A percentile compares a stretch with the other conserved stretches of the same genome.
Conservation (phyloP, 345 rosid genomes). For the Gossypium turneri region DNA sequence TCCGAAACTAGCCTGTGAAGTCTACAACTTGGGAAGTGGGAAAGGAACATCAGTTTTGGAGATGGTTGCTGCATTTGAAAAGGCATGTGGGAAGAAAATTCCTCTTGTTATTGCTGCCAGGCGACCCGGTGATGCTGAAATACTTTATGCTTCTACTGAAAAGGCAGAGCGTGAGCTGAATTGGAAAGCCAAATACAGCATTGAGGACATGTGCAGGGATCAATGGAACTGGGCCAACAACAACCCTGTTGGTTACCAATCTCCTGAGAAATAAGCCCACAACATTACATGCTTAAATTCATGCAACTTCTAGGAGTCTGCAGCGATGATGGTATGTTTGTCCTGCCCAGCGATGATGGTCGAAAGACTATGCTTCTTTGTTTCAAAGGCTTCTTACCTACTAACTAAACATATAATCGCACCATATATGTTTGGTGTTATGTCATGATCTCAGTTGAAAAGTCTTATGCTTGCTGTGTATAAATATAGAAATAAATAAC, state of each 20-base stretch:
- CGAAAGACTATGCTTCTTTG: no score
- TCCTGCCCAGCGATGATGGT: no score
- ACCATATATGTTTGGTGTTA: no score
- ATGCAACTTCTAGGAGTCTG: no score
- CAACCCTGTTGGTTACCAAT: constrained; percentile 78
- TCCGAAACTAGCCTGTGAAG: constrained; percentile 74
- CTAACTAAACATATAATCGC: no score
- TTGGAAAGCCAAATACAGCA: constrained; percentile 79
- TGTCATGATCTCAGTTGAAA: no score
- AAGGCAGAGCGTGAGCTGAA: constrained; percentile 73
- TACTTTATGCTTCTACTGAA: constrained; percentile 77
- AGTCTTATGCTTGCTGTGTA: no score
- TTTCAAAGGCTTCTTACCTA: no score
- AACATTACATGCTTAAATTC: no score
- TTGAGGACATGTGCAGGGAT: constrained; percentile 91
- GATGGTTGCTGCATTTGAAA: constrained; percentile 88
- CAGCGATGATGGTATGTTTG: no score
- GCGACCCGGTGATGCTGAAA: constrained; percentile 82
- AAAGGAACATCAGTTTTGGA: constrained; percentile 93
- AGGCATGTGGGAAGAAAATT: constrained; percentile 87
- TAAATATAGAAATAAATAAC: no score
- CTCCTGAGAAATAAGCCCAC: constrained; percentile 24
- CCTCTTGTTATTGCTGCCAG: constrained; percentile 68
- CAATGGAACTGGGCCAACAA: constrained; percentile 94
- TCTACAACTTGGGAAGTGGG: constrained; percentile 91